Percentiles rank a stretch among this genome's conserved stretches.
phyloP scores from a whole-genome alignment of 192 early-diverging fungal genomes.

The Entomortierella beljakovae region DNA sequence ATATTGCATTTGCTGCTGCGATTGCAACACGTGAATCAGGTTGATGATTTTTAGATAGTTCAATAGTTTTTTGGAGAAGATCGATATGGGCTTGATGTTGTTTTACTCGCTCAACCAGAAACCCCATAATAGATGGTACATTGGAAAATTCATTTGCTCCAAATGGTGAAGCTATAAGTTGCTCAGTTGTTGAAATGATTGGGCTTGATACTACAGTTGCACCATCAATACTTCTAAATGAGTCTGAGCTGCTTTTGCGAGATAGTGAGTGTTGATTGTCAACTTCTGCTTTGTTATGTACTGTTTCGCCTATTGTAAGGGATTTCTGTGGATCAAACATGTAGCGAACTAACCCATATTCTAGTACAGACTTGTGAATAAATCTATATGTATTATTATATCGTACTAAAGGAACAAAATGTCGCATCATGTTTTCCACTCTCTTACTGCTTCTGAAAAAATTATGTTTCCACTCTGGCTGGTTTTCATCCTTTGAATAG shows the following conservation, averaged over 20 bases:
- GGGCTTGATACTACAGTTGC: neutral
- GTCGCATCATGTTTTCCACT: neutral
- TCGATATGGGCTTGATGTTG: conserved; percentile 7
- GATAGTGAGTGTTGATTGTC: neutral
- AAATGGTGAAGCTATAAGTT: neutral
- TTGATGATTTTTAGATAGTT: conserved; percentile 18
- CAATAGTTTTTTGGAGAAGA: conserved; percentile 2
- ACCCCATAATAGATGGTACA: conserved; percentile 10
- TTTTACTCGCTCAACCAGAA: conserved; percentile 6
- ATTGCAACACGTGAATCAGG: too few relatives aligned
- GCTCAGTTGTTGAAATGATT: neutral
- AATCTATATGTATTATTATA: neutral
- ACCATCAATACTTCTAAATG: neutral
- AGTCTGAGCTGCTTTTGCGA: neutral
- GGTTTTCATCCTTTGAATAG: neutral
- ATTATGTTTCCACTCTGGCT: neutral
- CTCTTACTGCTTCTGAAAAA: conserved; percentile 1
- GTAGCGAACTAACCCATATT: neutral
- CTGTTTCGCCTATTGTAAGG: too few relatives aligned
- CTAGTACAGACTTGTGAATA: conserved; percentile 6
- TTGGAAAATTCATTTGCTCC: conserved; percentile 5
- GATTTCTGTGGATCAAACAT: neutral
- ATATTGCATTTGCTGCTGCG: too few relatives aligned
- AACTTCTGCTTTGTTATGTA: neutral
- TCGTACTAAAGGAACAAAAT: neutral